These are phyloP conservation scores for Theileria equi DNA, from an alignment of 169 alveolate genomes.

Conservation along the genomic window DNA sequence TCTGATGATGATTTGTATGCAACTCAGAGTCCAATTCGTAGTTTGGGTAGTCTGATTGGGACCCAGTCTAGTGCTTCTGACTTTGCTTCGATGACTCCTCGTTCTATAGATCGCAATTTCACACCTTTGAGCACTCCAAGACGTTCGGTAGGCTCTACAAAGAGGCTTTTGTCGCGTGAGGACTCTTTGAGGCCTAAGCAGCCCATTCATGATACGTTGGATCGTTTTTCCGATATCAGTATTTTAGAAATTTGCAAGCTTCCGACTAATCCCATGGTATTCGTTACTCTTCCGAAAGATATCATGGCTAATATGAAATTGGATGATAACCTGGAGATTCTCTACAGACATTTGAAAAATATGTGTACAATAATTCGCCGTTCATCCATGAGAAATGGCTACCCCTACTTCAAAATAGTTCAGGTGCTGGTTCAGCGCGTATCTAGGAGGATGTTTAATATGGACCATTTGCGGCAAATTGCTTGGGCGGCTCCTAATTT, in stretches of 20 bases:
- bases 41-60: slow-evolving; percentile 15
- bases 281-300: slow-evolving; percentile 24
- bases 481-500: slow-evolving; percentile 61
- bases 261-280: slow-evolving; percentile 47
- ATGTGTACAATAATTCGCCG: slow-evolving; percentile 50
- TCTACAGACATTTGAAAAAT: slow-evolving; percentile 53
- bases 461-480: slow-evolving; percentile 45
- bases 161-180: too few species aligned
- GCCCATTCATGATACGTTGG: slow-evolving; percentile 10
- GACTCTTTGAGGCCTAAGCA: too few species aligned
- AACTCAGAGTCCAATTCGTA: slow-evolving; percentile 55
- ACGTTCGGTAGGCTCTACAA: too few species aligned
- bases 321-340: slow-evolving; percentile 10
- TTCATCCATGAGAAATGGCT: slow-evolving; percentile 50
- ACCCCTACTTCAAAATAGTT: slow-evolving; percentile 49
- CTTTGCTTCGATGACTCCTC: too few species aligned
- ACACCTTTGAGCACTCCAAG: neutral
- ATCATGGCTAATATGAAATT: slow-evolving; percentile 19
- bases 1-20: slow-evolving; percentile 38
- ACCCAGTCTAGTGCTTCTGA: slow-evolving; percentile 8
- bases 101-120: too few species aligned
- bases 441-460: slow-evolving; percentile 41
- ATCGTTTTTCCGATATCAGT: neutral
- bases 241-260: slow-evolving; percentile 32
- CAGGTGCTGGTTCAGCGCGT: slow-evolving; percentile 51